Conservation (phyloP, 2,329 filamentous ascomycete species). For the Monosporascus sp. region DNA sequence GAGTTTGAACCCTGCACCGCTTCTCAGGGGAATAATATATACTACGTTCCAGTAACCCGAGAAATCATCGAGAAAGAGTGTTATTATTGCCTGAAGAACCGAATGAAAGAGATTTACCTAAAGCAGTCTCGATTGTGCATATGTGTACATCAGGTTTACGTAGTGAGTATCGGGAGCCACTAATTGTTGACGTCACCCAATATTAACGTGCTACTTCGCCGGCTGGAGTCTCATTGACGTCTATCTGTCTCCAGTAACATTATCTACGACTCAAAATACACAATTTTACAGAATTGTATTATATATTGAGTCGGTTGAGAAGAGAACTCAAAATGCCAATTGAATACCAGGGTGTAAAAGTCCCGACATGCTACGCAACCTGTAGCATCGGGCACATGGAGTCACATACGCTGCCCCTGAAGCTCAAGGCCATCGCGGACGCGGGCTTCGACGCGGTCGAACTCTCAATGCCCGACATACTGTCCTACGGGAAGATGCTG, state of each 20-base stretch:
- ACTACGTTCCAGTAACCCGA: too few relatives aligned
- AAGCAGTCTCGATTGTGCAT: too few relatives aligned
- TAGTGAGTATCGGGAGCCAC: background rate
- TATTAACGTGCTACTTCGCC: background rate
- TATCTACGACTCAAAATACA: background rate
- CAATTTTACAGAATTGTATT: background rate
- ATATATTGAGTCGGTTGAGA: background rate
- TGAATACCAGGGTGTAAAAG: slow-evolving; percentile 11
- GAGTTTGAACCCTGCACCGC: too few relatives aligned
- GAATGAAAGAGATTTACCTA: too few relatives aligned
- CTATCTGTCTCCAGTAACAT: background rate
- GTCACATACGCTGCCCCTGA: slow-evolving; percentile 50
- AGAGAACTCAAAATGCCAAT: slow-evolving; percentile 18
- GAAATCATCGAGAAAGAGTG: too few relatives aligned
- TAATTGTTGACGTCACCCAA: background rate
- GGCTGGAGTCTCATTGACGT: background rate
- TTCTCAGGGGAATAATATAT: too few relatives aligned
- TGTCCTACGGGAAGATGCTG: slow-evolving; percentile 51
- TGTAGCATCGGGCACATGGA: slow-evolving; percentile 27
- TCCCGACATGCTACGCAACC: slow-evolving; percentile 27
- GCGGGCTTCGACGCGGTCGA: slow-evolving; percentile 68
- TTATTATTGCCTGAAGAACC: too few relatives aligned
- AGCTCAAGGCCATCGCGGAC: slow-evolving; percentile 56
- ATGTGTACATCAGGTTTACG: background rate
- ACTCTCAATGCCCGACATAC: slow-evolving; percentile 68